A percentile compares a stretch with the other conserved stretches of the same genome.
phyloP scores from a whole-genome alignment of 179 eudicot species.

The Spergularia azorica region DNA sequence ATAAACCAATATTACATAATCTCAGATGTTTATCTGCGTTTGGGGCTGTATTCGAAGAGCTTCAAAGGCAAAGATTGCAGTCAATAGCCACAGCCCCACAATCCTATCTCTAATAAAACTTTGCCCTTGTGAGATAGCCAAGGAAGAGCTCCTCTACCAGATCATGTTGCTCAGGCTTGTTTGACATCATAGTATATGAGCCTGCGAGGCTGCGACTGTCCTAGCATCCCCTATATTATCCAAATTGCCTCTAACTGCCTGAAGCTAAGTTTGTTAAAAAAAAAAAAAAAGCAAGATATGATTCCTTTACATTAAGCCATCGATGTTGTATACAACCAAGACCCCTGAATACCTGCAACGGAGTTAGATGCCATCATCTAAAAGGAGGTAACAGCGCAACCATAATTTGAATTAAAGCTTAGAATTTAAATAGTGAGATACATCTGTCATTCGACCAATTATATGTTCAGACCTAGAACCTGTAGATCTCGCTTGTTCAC shows the following conservation, averaged over 20 bases:
- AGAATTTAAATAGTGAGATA: slow-evolving; percentile 19
- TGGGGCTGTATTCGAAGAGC: not conserved
- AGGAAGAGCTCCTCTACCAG: slow-evolving; percentile 72
- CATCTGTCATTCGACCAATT: slow-evolving; percentile 62
- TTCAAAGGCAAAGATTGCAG: not conserved
- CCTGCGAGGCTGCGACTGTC: slow-evolving; percentile 43
- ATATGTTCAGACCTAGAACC: slow-evolving; percentile 54
- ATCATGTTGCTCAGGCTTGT: slow-evolving; percentile 66
- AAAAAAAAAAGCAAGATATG: not conserved
- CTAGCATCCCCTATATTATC: slow-evolving; percentile 40
- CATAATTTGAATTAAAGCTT: not conserved
- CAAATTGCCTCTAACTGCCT: slow-evolving; percentile 43
- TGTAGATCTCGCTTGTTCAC: slow-evolving; percentile 65
- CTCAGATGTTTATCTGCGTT: not conserved
- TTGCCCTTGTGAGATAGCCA: slow-evolving; percentile 84
- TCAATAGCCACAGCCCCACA: slow-evolving; percentile 4
- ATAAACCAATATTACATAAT: too few species aligned
- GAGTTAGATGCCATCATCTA: not conserved
- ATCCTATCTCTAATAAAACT: slow-evolving; percentile 80
- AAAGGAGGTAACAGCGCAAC: not conserved
- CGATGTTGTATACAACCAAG: slow-evolving; percentile 52
- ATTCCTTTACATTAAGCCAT: slow-evolving; percentile 78
- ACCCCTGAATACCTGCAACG: slow-evolving; percentile 61
- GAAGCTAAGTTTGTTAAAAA: too few species aligned
- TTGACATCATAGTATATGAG: slow-evolving; percentile 83